phyloP scores from a whole-genome alignment of 164 flowering plant genomes.

The Macadamia integrifolia region DNA sequence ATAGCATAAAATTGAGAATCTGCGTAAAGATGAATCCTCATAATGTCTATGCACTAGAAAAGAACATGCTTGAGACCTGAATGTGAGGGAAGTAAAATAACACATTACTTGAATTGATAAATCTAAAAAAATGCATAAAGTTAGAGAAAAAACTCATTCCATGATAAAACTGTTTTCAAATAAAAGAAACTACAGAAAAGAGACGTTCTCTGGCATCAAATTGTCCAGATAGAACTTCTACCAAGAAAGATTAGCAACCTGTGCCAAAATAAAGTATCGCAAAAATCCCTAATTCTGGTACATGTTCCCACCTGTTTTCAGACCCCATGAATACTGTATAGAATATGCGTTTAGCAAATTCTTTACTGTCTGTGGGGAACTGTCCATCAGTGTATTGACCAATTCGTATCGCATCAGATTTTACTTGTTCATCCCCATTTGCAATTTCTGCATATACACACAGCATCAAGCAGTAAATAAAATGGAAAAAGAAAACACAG shows the following conservation, averaged over 20 bases:
- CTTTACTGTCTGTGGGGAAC: constrained; percentile 86
- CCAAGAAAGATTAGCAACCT: neutral
- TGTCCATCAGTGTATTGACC: constrained; percentile 77
- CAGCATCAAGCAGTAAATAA: constrained; percentile 9
- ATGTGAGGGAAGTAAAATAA: no score
- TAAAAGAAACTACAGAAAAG: no score
- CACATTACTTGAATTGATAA: no score
- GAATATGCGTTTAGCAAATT: constrained; percentile 89
- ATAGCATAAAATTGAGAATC: no score
- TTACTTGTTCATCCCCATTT: constrained; percentile 83
- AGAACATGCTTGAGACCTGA: no score
- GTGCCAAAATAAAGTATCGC: neutral
- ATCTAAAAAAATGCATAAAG: no score
- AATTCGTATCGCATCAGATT: constrained; percentile 91
- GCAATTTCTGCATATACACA: constrained; percentile 59
- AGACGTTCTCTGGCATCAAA: no score
- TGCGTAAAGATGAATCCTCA: no score
- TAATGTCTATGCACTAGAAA: no score
- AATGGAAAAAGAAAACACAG: constrained; percentile 3
- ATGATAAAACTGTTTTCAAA: no score
- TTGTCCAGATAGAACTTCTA: neutral
- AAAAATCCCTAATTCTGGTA: neutral
- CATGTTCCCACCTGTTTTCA: constrained; percentile 71
- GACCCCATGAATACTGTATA: constrained; percentile 92
- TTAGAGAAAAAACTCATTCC: no score